A percentile compares a stretch with the other conserved stretches of the same genome.
These are phyloP conservation scores for Penicillium ucsense DNA, from an alignment of 495 filamentous ascomycete genomes.

Conservation along the genomic window DNA sequence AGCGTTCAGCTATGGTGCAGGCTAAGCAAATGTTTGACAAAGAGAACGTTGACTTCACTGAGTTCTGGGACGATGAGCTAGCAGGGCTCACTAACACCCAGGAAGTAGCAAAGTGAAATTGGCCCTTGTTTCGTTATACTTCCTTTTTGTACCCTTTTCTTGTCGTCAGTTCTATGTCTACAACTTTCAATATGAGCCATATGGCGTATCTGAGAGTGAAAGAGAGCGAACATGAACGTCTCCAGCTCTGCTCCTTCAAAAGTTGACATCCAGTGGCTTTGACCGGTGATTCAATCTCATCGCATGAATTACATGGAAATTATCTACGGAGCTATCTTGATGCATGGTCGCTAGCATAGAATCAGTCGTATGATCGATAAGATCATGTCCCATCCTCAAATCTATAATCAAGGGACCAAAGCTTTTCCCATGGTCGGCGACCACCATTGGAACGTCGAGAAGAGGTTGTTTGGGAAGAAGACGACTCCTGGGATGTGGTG, in stretches of 20 bases:
- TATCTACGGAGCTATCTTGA: too few relatives aligned
- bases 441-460: constrained; percentile 14
- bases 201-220: too few relatives aligned
- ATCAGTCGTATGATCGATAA: too few relatives aligned
- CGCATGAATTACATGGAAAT: too few relatives aligned
- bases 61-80: constrained; percentile 55
- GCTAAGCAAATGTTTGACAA: constrained; percentile 59
- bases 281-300: too few relatives aligned
- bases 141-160: neutral
- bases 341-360: too few relatives aligned
- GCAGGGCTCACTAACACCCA: constrained; percentile 56
- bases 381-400: constrained; percentile 25
- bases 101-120: constrained; percentile 3
- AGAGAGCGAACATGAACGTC: too few relatives aligned
- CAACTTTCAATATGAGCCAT: too few relatives aligned
- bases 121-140: neutral
- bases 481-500: constrained; percentile 4
- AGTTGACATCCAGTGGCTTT: too few relatives aligned
- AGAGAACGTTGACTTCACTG: constrained; percentile 64
- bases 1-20: constrained; percentile 54
- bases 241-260: too few relatives aligned
- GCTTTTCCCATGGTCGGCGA: constrained; percentile 42
- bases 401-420: constrained; percentile 43
- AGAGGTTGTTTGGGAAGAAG: constrained; percentile 15
- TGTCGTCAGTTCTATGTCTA: too few relatives aligned